Conservation (phyloP, 805 yeast genomes). For the Zygosaccharomyces siamensis region DNA sequence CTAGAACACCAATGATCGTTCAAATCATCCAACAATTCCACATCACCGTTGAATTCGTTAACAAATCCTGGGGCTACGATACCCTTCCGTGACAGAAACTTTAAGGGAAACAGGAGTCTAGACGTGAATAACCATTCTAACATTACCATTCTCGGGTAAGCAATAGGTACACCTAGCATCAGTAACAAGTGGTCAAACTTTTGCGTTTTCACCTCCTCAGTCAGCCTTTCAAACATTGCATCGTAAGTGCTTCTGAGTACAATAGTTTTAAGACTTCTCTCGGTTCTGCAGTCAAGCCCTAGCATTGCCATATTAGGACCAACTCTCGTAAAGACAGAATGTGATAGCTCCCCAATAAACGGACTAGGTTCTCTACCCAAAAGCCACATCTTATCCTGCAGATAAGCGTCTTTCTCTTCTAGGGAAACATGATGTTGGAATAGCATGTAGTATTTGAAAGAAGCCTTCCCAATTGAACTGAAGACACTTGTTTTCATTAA, state of each 20-base stretch:
- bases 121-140: constrained; percentile 71
- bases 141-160: constrained; percentile 92
- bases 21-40: constrained; percentile 87
- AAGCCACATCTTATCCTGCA: constrained; percentile 56
- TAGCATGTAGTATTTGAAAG: constrained; percentile 81
- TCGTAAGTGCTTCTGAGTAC: constrained; percentile 54
- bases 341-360: constrained; percentile 59
- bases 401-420: constrained; percentile 39
- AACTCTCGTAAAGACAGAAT: constrained; percentile 65
- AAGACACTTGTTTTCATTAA: constrained; percentile 74
- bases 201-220: constrained; percentile 46
- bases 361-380: constrained; percentile 56
- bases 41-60: constrained; percentile 87
- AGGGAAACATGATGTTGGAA: constrained; percentile 80
- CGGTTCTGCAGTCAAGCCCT: constrained; percentile 93
- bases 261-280: constrained; percentile 61
- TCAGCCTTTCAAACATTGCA: constrained; percentile 54
- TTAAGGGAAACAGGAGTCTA: constrained; percentile 55
- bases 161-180: constrained; percentile 90
- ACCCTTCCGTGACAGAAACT: constrained; percentile 55
- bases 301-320: constrained; percentile 69
- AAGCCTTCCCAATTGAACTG: constrained; percentile 65
- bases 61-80: constrained; percentile 66
- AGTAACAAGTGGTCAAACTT: constrained; percentile 72
- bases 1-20: constrained; percentile 96